Base-by-base conservation (phyloP, 1,284 basidiomycete genomes). In the Leccinum fallax region DNA sequence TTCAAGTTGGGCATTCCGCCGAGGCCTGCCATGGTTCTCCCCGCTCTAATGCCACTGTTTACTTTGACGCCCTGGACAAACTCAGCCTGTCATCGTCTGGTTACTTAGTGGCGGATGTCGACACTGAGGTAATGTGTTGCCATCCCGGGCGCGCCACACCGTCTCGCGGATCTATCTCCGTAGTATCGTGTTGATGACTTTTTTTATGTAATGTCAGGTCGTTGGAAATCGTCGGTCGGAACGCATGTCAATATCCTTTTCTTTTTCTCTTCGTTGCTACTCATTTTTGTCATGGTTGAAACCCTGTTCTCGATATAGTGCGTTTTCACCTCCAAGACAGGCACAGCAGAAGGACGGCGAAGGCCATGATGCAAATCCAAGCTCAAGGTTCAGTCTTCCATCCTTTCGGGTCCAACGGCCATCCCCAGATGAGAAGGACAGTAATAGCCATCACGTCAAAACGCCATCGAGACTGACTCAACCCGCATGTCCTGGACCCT, bases 11-110 rank as follows among this genome's bases (percentile, higher is more conserved):
- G 16, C 58, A 54, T 58, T 61, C 28, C 30, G 59, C 28, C 11
- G 32, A 63, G 34, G 30, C 54, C 3, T 15, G 9, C 19, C 48
- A 38, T 2, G 55, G 54, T 43, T 63, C 59, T 38, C 55, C 61
- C 5, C 19, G 21, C 16, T 71, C 73, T 1, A 51, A 58, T 24
- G 53, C 40, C 28, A 72, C 70, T 1, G 32, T 72, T 21, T 69
- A 72, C 53, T 73, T 71, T 59, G 64, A 70, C 24, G 66, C 70
- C 24, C 10, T 72, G 46, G 70, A 71, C 8, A 58, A 60, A 8
- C 8, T 67, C 6, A 58, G 60, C 55, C 16, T 32, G 9, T 62
- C 30, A 15, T 63, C 60, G 10, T 56, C 19, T 46, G 55, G 61
- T 2, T 51, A 15, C 52, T 57, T 55, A 34, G 34, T 56, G 38